phyloP scores from a whole-genome alignment of 805 yeast genomes.

The Jamesozyma gamospora region DNA sequence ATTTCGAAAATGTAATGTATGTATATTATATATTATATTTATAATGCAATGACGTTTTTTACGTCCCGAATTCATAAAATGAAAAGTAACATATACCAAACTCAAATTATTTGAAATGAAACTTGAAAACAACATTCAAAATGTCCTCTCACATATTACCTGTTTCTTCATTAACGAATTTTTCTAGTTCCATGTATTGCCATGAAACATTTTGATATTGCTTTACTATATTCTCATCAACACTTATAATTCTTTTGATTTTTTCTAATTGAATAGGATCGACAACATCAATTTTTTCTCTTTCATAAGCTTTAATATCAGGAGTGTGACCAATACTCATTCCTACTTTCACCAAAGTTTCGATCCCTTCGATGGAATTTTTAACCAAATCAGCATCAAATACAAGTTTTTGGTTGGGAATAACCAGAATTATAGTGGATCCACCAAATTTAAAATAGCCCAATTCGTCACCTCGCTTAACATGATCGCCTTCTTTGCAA shows the following conservation, averaged over 20 bases:
- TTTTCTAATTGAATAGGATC: constrained; percentile 19
- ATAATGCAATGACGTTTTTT: too few species aligned
- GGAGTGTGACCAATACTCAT: constrained; percentile 80
- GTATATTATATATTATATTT: too few species aligned
- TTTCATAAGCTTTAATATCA: constrained; percentile 37
- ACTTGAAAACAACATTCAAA: too few species aligned
- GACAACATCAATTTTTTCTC: constrained; percentile 34
- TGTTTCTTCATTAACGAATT: constrained; percentile 7
- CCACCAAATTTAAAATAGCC: constrained; percentile 98
- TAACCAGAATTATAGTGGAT: constrained; percentile 64
- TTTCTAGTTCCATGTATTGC: constrained; percentile 20
- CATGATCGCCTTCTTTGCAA: constrained; percentile 45
- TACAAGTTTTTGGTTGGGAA: constrained; percentile 39
- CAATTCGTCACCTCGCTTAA: constrained; percentile 68
- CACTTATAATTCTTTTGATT: constrained; percentile 24
- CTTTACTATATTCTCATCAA: constrained; percentile 15
- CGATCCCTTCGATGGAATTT: constrained; percentile 62
- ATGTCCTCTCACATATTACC: too few species aligned
- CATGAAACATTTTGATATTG: constrained; percentile 17
- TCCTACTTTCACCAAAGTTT: constrained; percentile 81
- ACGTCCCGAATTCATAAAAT: not conserved
- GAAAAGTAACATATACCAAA: not conserved
- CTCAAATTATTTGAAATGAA: too few species aligned
- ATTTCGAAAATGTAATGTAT: too few species aligned
- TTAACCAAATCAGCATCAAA: constrained; percentile 67